phyloP scores from a whole-genome alignment of 2,329 filamentous ascomycete species.

The Fusarium setosum region DNA sequence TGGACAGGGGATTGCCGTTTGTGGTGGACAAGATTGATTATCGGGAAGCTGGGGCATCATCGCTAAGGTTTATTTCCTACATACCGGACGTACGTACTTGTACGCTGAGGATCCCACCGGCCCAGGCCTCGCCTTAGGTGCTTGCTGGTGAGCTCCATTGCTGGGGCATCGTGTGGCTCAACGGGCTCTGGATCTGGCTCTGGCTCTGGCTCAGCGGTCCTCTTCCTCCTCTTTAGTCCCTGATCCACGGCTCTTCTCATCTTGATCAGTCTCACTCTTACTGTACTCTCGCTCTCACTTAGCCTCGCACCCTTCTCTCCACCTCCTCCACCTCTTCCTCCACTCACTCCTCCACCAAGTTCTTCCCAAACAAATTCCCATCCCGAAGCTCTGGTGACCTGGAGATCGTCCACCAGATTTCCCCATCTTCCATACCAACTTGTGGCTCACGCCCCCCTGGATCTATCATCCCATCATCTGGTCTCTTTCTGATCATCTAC shows the following conservation, averaged over 20 bases:
- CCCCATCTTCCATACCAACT: slow-evolving; percentile 33
- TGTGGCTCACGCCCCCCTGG: slow-evolving; percentile 37
- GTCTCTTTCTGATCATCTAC: slow-evolving; percentile 26
- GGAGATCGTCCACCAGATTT: slow-evolving; percentile 38
- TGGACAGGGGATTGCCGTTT: slow-evolving; percentile 16
- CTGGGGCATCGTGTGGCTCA: slow-evolving; percentile 25
- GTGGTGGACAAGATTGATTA: slow-evolving; percentile 5
- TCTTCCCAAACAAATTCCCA: slow-evolving; percentile 35
- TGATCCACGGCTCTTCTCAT: neutral
- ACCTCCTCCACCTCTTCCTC: slow-evolving; percentile 35
- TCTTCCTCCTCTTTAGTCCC: neutral
- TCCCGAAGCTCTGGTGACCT: slow-evolving; percentile 33
- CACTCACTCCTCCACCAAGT: slow-evolving; percentile 35
- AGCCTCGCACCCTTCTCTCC: slow-evolving; percentile 3
- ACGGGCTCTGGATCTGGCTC: slow-evolving; percentile 5
- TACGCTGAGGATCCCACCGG: neutral
- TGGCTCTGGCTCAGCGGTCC: no score
- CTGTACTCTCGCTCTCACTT: slow-evolving; percentile 6
- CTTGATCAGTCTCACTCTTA: neutral
- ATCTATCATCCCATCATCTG: slow-evolving; percentile 34
- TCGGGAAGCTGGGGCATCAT: slow-evolving; percentile 4
- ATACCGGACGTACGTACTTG: neutral
- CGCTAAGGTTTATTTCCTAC: no score
- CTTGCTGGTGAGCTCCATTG: neutral
- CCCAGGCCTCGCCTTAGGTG: no score